Evolutionary conservation across 768 basidiomycete species (phyloP).

Genomic region (Pholiota microspora): DNA sequence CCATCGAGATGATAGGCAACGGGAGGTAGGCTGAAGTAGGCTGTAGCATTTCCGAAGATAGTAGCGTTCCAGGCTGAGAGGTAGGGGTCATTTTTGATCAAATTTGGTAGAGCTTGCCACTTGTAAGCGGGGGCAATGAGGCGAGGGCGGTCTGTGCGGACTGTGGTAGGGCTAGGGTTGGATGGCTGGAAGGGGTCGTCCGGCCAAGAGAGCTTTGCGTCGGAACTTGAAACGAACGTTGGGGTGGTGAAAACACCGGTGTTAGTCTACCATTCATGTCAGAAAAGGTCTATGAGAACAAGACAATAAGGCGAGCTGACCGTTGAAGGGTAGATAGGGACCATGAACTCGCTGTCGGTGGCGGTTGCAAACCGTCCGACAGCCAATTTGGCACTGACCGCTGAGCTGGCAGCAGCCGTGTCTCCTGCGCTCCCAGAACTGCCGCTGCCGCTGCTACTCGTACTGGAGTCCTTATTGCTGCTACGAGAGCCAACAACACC

Average conservation of each 20-base stretch:
- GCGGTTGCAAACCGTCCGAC: slow-evolving; percentile 71
- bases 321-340: slow-evolving; percentile 86
- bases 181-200: slow-evolving; percentile 71
- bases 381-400: slow-evolving; percentile 56
- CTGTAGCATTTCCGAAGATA: slow-evolving; percentile 85
- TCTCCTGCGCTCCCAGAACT: slow-evolving; percentile 36
- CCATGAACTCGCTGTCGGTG: slow-evolving; percentile 75
- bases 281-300: slow-evolving; percentile 1
- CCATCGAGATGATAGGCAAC: slow-evolving; percentile 77
- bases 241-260: slow-evolving; percentile 67
- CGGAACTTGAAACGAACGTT: slow-evolving; percentile 62
- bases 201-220: slow-evolving; percentile 67
- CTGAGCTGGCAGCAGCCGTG: slow-evolving; percentile 51
- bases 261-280: slow-evolving; percentile 55
- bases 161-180: slow-evolving; percentile 54
- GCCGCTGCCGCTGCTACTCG: slow-evolving; percentile 36
- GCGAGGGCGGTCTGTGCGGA: slow-evolving; percentile 82
- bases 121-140: slow-evolving; percentile 91
- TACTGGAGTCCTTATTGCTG: slow-evolving; percentile 38
- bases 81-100: slow-evolving; percentile 86
- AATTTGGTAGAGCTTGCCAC: slow-evolving; percentile 76
- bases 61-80: slow-evolving; percentile 85
- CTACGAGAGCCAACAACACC: slow-evolving; percentile 75
- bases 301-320: slow-evolving; percentile 48
- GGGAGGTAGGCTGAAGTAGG: slow-evolving; percentile 61